Conservation (phyloP, 2,329 filamentous ascomycete genomes). For the Microcyclosporella mali region DNA sequence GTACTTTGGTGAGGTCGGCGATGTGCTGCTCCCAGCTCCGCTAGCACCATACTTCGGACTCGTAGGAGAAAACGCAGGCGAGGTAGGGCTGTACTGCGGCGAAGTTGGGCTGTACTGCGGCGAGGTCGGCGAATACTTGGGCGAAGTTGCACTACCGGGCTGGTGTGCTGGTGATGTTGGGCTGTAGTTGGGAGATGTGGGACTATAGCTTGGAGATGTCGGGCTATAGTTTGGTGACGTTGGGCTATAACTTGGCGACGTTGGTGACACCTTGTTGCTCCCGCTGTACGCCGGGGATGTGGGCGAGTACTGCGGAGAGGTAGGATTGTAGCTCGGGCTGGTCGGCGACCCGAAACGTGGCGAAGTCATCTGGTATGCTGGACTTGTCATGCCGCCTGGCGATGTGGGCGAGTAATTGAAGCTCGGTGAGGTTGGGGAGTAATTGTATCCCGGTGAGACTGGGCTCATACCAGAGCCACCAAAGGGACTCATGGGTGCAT, state of each 20-base stretch:
- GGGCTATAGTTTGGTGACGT: slow-evolving; percentile 62
- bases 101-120: slow-evolving; percentile 49
- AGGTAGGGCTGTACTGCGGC: slow-evolving; percentile 52
- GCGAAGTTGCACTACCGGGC: slow-evolving; percentile 41
- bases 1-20: slow-evolving; percentile 44
- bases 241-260: slow-evolving; percentile 64
- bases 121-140: slow-evolving; percentile 46
- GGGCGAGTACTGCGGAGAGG: slow-evolving; percentile 33
- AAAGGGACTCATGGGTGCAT: slow-evolving; percentile 38
- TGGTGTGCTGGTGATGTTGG: slow-evolving; percentile 35
- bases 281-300: slow-evolving; percentile 32
- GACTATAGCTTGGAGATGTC: slow-evolving; percentile 64
- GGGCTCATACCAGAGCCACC: slow-evolving; percentile 24
- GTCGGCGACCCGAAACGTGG: slow-evolving; percentile 40
- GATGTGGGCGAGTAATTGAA: slow-evolving; percentile 29
- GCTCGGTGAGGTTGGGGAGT: slow-evolving; percentile 28
- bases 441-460: slow-evolving; percentile 22
- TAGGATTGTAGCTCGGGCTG: slow-evolving; percentile 50
- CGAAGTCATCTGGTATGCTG: slow-evolving; percentile 46
- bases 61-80: slow-evolving; percentile 20
- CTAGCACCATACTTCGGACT: slow-evolving; percentile 44
- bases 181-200: slow-evolving; percentile 49
- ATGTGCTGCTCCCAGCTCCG: slow-evolving; percentile 36
- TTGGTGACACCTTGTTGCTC: slow-evolving; percentile 34
- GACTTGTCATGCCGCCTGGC: slow-evolving; percentile 48